Percentiles rank a stretch among this genome's conserved stretches.
Evolutionary conservation across 2,329 filamentous ascomycete species (phyloP).

Genomic region (Colletotrichum tofieldiae): DNA sequence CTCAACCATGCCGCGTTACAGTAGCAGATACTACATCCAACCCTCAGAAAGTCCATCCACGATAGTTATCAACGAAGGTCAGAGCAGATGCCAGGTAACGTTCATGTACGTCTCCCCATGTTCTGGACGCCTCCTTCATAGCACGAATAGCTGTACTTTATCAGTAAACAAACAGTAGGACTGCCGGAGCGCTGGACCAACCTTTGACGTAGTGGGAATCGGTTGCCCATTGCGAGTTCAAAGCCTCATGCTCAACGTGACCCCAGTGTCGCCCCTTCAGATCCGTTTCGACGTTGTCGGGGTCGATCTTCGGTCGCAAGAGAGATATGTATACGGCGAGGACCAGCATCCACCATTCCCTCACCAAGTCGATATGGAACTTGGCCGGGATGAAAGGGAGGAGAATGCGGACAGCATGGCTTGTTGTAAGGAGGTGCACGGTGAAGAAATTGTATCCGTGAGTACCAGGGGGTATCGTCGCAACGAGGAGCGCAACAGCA

Average conservation of each 20-base stretch:
- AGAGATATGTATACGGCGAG: conserved; percentile 84
- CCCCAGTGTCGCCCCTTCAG: conserved; percentile 81
- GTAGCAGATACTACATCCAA: neutral
- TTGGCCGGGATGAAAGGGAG: conserved; percentile 82
- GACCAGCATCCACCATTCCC: conserved; percentile 92
- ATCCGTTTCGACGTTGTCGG: conserved; percentile 75
- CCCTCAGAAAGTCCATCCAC: conserved; percentile 71
- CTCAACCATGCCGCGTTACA: neutral
- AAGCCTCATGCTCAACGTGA: conserved; percentile 79
- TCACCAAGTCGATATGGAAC: conserved; percentile 81
- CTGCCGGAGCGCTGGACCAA: conserved; percentile 52
- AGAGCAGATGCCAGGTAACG: conserved; percentile 79
- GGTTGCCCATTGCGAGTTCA: conserved; percentile 76
- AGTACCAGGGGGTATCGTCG: conserved; percentile 69
- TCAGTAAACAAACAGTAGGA: neutral
- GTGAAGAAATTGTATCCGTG: conserved; percentile 87
- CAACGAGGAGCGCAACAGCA: conserved; percentile 74
- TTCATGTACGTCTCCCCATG: conserved; percentile 80
- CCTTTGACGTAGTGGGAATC: conserved; percentile 92
- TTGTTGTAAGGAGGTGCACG: conserved; percentile 86
- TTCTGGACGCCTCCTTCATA: conserved; percentile 80
- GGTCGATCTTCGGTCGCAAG: conserved; percentile 79
- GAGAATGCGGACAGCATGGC: conserved; percentile 89
- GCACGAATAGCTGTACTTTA: conserved; percentile 73
- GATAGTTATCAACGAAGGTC: conserved; percentile 81